These are phyloP conservation scores for Penicillium simplicissimum DNA, from an alignment of 495 filamentous ascomycete genomes.

Conservation along the genomic window DNA sequence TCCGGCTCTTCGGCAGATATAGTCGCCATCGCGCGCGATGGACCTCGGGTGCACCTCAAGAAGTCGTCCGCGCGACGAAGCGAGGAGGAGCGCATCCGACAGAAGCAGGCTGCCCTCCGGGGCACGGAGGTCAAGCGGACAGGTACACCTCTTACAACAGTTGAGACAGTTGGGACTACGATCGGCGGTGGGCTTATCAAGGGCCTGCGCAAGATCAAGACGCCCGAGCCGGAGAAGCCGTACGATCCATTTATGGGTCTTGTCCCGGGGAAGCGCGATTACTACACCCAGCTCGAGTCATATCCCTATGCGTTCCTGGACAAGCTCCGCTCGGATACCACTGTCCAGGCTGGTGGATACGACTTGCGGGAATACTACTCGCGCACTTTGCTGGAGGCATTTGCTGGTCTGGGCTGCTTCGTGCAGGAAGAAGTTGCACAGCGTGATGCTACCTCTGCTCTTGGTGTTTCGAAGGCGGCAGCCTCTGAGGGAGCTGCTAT, in stretches of 20 bases:
- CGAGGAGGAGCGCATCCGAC: constrained; percentile 49
- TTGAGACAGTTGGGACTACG: constrained; percentile 23
- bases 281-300: constrained; percentile 64
- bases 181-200: constrained; percentile 58
- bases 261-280: constrained; percentile 60
- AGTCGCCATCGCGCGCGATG: constrained; percentile 52
- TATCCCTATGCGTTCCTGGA: constrained; percentile 70
- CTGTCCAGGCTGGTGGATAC: constrained; percentile 78
- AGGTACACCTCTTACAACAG: constrained; percentile 23
- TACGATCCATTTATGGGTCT: constrained; percentile 89
- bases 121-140: constrained; percentile 37
- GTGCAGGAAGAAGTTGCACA: constrained; percentile 71
- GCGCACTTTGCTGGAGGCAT: constrained; percentile 82
- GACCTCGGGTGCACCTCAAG: constrained; percentile 67
- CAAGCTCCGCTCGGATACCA: constrained; percentile 55
- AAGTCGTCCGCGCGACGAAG: constrained; percentile 57
- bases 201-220: constrained; percentile 68
- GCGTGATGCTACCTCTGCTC: constrained; percentile 32
- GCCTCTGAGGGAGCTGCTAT: constrained; percentile 39
- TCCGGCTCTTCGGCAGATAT: constrained; percentile 49
- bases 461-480: constrained; percentile 21
- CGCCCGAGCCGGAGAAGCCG: constrained; percentile 64
- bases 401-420: constrained; percentile 83
- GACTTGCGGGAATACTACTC: constrained; percentile 77
- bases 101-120: constrained; percentile 47